Percentiles rank a stretch among this genome's conserved stretches.
Evolutionary conservation across 2,329 filamentous ascomycete genomes (phyloP).

Genomic region (Leptosphaerulina australis): DNA sequence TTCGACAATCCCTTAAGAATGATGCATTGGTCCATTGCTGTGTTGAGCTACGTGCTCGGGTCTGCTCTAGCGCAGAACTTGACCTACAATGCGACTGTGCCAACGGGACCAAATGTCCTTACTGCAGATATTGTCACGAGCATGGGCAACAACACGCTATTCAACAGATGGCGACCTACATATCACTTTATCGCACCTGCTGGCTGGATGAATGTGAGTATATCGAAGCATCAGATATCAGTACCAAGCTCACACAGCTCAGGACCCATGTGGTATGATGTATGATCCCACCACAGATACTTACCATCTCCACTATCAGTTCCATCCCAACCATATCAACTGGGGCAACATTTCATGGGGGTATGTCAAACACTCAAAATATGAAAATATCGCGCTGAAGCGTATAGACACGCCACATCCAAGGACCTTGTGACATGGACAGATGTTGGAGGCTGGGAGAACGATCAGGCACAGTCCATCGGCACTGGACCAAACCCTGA

Average conservation of each 20-base stretch:
- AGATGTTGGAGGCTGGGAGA: slow-evolving; percentile 56
- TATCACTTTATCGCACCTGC: slow-evolving; percentile 56
- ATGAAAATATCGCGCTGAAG: slow-evolving; percentile 35
- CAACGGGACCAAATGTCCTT: slow-evolving; percentile 32
- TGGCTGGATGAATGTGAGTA: slow-evolving; percentile 54
- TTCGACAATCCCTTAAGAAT: slow-evolving; percentile 2
- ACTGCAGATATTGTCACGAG: slow-evolving; percentile 36
- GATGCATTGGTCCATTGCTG: slow-evolving; percentile 33
- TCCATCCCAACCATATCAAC: slow-evolving; percentile 55
- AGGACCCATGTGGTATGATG: slow-evolving; percentile 59
- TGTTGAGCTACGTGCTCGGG: slow-evolving; percentile 36
- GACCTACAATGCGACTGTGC: slow-evolving; percentile 4
- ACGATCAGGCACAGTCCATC: slow-evolving; percentile 48
- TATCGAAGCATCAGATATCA: neutral
- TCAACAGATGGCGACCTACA: slow-evolving; percentile 55
- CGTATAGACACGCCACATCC: slow-evolving; percentile 60
- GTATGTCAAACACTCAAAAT: slow-evolving; percentile 10
- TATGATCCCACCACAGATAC: slow-evolving; percentile 55
- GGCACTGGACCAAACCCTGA: slow-evolving; percentile 46
- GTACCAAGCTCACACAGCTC: slow-evolving; percentile 15
- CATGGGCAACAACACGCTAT: slow-evolving; percentile 56
- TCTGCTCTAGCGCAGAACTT: slow-evolving; percentile 30
- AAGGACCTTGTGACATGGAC: slow-evolving; percentile 56
- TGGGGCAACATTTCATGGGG: slow-evolving; percentile 55
- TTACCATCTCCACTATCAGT: slow-evolving; percentile 63